These are phyloP conservation scores for Yamadazyma philogaea DNA, from an alignment of 805 yeast genomes.

Conservation along the genomic window DNA sequence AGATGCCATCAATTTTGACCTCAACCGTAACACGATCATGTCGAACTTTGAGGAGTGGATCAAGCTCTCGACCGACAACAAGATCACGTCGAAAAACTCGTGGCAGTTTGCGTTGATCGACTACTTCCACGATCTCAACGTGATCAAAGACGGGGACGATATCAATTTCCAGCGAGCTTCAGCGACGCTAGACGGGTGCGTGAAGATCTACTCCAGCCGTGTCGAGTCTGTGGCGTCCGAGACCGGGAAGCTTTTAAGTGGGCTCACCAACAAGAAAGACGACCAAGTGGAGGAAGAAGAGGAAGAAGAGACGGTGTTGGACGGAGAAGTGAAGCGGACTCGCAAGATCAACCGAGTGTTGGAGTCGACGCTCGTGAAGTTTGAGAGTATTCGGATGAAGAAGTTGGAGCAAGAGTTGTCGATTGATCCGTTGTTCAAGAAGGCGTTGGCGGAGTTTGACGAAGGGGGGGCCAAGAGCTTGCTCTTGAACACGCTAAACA, in stretches of 20 bases:
- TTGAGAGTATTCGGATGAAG: conserved; percentile 49
- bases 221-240: conserved; percentile 91
- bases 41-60: conserved; percentile 50
- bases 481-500: conserved; percentile 56
- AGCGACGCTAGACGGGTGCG: conserved; percentile 91
- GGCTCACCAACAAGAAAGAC: conserved; percentile 49
- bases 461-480: conserved; percentile 80
- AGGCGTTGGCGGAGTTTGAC: conserved; percentile 73
- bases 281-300: conserved; percentile 23
- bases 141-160: conserved; percentile 41
- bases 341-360: conserved; percentile 31
- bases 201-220: conserved; percentile 85
- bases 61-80: conserved; percentile 46
- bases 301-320: conserved; percentile 21
- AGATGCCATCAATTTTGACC: conserved; percentile 41
- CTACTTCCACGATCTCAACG: conserved; percentile 50
- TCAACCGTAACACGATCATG: conserved; percentile 40
- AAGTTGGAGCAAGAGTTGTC: conserved; percentile 61
- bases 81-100: conserved; percentile 46
- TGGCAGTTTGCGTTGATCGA: conserved; percentile 53
- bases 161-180: conserved; percentile 90
- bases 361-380: conserved; percentile 50
- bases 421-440: conserved; percentile 73
- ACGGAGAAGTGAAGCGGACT: conserved; percentile 18
- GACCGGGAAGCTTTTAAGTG: conserved; percentile 79